Base-by-base conservation (phyloP, 2,329 filamentous ascomycete species). In the Penicillium sp. region DNA sequence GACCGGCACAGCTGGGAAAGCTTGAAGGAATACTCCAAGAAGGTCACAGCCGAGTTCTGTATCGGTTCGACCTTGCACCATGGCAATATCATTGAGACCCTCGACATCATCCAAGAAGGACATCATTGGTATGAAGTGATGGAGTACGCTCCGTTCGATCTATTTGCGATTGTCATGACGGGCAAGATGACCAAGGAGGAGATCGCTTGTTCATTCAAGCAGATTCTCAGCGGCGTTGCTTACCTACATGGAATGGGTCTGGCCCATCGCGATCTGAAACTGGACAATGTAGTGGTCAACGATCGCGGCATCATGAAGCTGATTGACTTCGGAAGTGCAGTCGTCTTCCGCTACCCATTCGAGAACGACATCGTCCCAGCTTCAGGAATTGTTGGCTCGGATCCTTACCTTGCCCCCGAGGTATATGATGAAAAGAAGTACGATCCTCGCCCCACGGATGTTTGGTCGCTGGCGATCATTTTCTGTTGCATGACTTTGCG, bases 151-250 rank as follows among this genome's bases (percentile, higher is more conserved):
- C 94, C 94, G 0, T 99, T 81, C 67, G 94, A 99, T 70, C 81
- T 99, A 24, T 99, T 99, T 69, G 94, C 94, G 10, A 96, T 95
- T 59, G 94, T 99, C 60, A 99, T 99, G 94, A 97, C 94, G 0
- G 94, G 94, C 29, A 96, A 91, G 75, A 99, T 99, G 94, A 84
- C 85, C 33, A 86, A 91, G 52, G 89, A 96, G 62, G 94, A 99
- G 71, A 84, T 97, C 54, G 87, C 86, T 3, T 99, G 94, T 73
- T 88, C 87, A 54, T 97, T 96, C 65, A 78, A 97, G 60, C 94
- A 99, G 71, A 97, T 99, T 56, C 76, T 99, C 50, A 96, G 89
- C 66, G 94, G 94, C 45, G 92, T 97, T 29, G 90, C 90, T 9
- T 99, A 97, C 71, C 78, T 99, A 55, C 94, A 99, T 73, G 89